Conservation (phyloP, 1,284 basidiomycete species). For the Tilletia walkeri region DNA sequence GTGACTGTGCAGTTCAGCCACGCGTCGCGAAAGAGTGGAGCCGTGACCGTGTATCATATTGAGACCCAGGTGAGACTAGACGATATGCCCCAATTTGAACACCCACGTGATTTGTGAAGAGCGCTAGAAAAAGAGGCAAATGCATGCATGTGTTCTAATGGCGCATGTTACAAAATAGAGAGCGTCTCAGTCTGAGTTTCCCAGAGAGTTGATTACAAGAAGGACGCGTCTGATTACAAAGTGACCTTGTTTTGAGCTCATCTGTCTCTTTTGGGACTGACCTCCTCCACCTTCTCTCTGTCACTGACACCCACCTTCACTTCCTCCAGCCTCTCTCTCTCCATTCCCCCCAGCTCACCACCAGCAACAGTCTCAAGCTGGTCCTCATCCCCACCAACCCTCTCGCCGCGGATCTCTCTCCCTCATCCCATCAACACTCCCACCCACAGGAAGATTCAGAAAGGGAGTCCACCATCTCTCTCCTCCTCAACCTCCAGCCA, state of each 20-base stretch:
- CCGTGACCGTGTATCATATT: no score
- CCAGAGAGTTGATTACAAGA: background rate
- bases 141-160: no score
- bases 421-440: background rate
- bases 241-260: background rate
- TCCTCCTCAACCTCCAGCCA: background rate
- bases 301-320: no score
- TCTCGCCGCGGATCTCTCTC: background rate
- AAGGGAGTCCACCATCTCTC: background rate
- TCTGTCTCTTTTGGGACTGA: background rate
- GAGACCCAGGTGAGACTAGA: no score
- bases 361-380: background rate
- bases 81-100: no score
- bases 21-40: no score
- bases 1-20: no score
- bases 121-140: no score
- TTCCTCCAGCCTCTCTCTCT: background rate
- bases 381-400: background rate
- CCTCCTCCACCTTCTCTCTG: background rate
- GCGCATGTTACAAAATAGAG: background rate
- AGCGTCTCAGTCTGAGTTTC: background rate
- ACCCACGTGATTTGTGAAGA: no score
- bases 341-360: background rate
- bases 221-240: background rate
- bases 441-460: background rate